Conservation (phyloP, 805 yeast genomes). For the Saccharomycopsis babjevae region DNA sequence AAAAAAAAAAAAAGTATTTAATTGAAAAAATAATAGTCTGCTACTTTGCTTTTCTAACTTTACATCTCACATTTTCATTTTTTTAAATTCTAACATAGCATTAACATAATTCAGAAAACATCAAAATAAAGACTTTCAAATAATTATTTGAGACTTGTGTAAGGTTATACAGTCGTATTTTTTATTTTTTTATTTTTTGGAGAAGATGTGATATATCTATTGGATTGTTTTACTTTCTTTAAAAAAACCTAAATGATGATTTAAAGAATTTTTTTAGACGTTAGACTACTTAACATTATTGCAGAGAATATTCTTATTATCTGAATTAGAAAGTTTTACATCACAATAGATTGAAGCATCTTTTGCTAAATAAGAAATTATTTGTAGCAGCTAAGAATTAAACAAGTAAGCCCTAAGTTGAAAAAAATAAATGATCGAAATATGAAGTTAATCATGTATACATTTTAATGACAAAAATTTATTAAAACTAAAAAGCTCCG, state of each 20-base stretch:
- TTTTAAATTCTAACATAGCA: too few species aligned
- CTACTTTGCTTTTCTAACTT: too few species aligned
- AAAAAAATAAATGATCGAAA: not conserved
- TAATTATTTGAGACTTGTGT: not conserved
- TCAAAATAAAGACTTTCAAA: too few species aligned
- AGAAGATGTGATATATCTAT: not conserved
- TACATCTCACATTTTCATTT: too few species aligned
- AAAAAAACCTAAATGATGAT: conserved; percentile 10
- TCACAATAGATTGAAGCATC: not conserved
- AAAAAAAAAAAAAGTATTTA: too few species aligned
- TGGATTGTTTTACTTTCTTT: not conserved
- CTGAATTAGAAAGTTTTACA: not conserved
- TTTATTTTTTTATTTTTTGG: not conserved
- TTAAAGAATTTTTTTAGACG: conserved; percentile 17
- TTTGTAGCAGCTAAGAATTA: not conserved
- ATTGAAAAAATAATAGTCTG: too few species aligned
- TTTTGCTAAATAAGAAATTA: not conserved
- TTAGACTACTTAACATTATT: conserved; percentile 18
- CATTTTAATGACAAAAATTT: too few species aligned
- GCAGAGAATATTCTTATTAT: conserved; percentile 10
- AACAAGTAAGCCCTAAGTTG: not conserved
- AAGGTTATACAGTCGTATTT: not conserved
- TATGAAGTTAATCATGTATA: not conserved
- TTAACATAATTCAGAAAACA: too few species aligned
- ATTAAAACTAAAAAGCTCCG: not conserved